Base-by-base conservation (phyloP, 148 eudicot species). In the Nyssa sinensis region DNA sequence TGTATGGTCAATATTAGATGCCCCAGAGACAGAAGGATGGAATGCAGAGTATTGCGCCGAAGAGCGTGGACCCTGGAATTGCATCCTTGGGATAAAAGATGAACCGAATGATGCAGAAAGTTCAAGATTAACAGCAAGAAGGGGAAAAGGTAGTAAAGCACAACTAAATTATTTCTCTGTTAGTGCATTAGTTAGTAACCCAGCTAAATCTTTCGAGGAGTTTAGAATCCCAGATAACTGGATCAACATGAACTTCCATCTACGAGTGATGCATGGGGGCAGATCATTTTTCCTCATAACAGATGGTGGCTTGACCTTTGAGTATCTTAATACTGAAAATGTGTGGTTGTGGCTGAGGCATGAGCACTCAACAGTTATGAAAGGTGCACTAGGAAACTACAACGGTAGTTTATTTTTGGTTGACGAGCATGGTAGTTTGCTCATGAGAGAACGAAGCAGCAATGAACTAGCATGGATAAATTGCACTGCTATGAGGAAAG, bases 11-110 rank as follows among this genome's bases (percentile, higher is more conserved):
- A 64, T 88, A 64, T 41, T 88, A 47, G 98, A 93, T 58, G 83
- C 89, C 32, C 98, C 98, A 0, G 96, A 93, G 80, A 80, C 83
- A 25, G 98, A 93, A 88, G 98, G 98, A 55, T 93, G 98, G 98
- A 93, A 93, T 72, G 89, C 88, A 35, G 92, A 88, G 76, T 93
- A 93, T 71, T 93, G 96, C 84, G 85, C 88, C 0, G 91, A 85
- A 49, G 89, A 80, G 76, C 91, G 86, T 3, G 94, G 98, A 3
- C 94, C 98, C 0, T 57, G 78, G 27, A 91, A 93, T 67, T 93
- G 98, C 76, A 82, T 93, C 57, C 17, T 76, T 23, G 98, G 98
- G 9, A 81, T 82, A 60, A 89, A 80, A 75, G 91, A 89, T 1
- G 96, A 89, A 77, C 34, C 73, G 41, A 79, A 60, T 30, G 86